These are phyloP conservation scores for Patellifolia procumbens DNA, from an alignment of 179 eudicot genomes.

Conservation along the genomic window DNA sequence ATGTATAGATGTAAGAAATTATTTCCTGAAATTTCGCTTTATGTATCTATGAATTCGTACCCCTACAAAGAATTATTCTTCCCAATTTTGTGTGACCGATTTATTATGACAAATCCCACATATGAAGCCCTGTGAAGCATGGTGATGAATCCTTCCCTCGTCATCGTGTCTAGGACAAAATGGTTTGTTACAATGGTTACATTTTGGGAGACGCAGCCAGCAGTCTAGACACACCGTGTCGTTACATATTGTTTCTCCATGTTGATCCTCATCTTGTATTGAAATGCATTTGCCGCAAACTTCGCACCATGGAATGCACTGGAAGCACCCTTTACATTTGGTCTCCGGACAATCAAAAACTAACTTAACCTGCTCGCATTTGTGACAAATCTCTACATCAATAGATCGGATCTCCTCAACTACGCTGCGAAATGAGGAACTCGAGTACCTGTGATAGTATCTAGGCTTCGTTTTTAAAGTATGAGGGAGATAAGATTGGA, in stretches of 20 bases:
- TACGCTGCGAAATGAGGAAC: not conserved
- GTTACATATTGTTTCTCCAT: conserved; percentile 50
- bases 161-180: conserved; percentile 52
- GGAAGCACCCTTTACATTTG: conserved; percentile 53
- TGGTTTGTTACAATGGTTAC: conserved; percentile 64
- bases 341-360: conserved; percentile 60
- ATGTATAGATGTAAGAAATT: too few relatives aligned
- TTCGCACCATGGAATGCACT: conserved; percentile 63
- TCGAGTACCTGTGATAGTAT: conserved; percentile 33
- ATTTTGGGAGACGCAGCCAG: conserved; percentile 66
- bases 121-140: conserved; percentile 34
- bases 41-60: not conserved
- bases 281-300: conserved; percentile 57
- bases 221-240: conserved; percentile 62
- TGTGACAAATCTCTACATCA: conserved; percentile 65
- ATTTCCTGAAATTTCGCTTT: too few relatives aligned
- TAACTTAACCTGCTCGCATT: conserved; percentile 50
- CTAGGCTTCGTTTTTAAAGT: conserved; percentile 1
- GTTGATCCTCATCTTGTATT: conserved; percentile 32
- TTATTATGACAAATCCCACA: conserved; percentile 42
- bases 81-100: not conserved
- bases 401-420: conserved; percentile 25
- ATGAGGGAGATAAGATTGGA: conserved; percentile 26
- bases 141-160: not conserved
- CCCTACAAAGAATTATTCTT: not conserved